phyloP scores from a whole-genome alignment of 2,329 filamentous ascomycete genomes.

The Claviceps sp. region DNA sequence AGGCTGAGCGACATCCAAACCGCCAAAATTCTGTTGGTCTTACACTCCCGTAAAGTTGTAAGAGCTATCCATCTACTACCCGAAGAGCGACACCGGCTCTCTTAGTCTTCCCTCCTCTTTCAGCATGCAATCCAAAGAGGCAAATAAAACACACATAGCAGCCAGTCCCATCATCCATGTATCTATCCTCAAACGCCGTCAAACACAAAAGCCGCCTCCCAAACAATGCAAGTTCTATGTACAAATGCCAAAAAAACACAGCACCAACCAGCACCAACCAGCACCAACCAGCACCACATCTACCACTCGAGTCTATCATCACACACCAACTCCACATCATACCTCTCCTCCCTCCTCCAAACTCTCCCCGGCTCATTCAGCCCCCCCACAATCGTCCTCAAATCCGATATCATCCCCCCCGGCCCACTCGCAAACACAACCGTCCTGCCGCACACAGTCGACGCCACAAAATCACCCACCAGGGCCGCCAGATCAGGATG shows the following conservation, averaged over 20 bases:
- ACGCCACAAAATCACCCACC: slow-evolving; percentile 33
- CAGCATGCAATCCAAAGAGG: too few species aligned
- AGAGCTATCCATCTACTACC: too few species aligned
- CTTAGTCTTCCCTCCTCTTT: too few species aligned
- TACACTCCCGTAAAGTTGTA: too few species aligned
- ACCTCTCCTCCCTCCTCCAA: slow-evolving; percentile 43
- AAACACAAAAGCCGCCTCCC: too few species aligned
- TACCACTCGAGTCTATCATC: slow-evolving; percentile 47
- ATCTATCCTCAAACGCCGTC: too few species aligned
- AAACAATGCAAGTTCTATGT: not conserved
- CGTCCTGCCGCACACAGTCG: slow-evolving; percentile 34
- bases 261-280: not conserved
- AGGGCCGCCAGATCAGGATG: slow-evolving; percentile 33
- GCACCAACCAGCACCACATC: not conserved
- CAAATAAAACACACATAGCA: too few species aligned
- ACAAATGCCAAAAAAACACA: not conserved
- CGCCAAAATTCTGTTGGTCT: too few species aligned
- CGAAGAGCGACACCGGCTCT: too few species aligned
- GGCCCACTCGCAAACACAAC: slow-evolving; percentile 49
- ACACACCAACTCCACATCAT: slow-evolving; percentile 41
- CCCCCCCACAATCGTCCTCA: slow-evolving; percentile 38
- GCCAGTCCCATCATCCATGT: too few species aligned
- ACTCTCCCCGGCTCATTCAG: slow-evolving; percentile 39
- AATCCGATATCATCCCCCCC: slow-evolving; percentile 42
- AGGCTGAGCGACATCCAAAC: too few species aligned